phyloP scores from a whole-genome alignment of 1,139 yeast species.

The Suhomyces bokatorum region DNA sequence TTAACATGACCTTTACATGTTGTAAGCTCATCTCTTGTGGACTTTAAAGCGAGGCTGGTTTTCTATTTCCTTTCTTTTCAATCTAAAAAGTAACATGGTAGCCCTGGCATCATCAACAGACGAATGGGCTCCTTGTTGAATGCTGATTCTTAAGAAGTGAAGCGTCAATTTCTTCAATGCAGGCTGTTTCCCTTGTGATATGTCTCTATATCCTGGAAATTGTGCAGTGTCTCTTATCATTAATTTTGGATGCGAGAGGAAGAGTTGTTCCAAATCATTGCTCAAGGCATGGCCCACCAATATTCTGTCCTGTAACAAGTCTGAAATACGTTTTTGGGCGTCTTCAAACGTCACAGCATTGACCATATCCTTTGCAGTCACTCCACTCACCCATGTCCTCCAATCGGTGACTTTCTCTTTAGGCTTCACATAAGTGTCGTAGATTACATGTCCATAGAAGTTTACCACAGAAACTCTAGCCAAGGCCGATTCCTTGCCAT shows the following conservation, averaged over 20 bases:
- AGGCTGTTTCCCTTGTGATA: slow-evolving; percentile 69
- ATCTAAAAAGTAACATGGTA: slow-evolving; percentile 74
- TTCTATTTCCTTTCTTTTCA: slow-evolving; percentile 64
- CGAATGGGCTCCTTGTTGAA: slow-evolving; percentile 78
- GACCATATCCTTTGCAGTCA: slow-evolving; percentile 66
- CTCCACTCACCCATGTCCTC: slow-evolving; percentile 95
- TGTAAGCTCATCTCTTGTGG: slow-evolving; percentile 1
- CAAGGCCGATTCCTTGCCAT: slow-evolving; percentile 66
- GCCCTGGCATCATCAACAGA: slow-evolving; percentile 91
- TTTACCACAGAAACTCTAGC: slow-evolving; percentile 90
- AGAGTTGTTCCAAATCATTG: slow-evolving; percentile 71
- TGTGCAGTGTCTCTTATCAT: slow-evolving; percentile 74
- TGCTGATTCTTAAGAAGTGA: slow-evolving; percentile 57
- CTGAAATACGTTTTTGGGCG: slow-evolving; percentile 61
- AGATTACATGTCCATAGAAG: slow-evolving; percentile 67
- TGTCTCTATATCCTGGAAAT: slow-evolving; percentile 56
- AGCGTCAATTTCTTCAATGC: slow-evolving; percentile 64
- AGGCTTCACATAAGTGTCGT: slow-evolving; percentile 78
- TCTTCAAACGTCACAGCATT: slow-evolving; percentile 64
- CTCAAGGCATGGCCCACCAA: slow-evolving; percentile 85
- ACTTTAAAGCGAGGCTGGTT: slow-evolving; percentile 7
- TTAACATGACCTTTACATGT: not conserved
- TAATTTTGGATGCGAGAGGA: slow-evolving; percentile 64
- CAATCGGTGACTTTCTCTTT: slow-evolving; percentile 78
- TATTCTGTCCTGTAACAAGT: slow-evolving; percentile 50